Conservation (phyloP, 2,329 filamentous ascomycete species). For the Microsporum ferrugineum region DNA sequence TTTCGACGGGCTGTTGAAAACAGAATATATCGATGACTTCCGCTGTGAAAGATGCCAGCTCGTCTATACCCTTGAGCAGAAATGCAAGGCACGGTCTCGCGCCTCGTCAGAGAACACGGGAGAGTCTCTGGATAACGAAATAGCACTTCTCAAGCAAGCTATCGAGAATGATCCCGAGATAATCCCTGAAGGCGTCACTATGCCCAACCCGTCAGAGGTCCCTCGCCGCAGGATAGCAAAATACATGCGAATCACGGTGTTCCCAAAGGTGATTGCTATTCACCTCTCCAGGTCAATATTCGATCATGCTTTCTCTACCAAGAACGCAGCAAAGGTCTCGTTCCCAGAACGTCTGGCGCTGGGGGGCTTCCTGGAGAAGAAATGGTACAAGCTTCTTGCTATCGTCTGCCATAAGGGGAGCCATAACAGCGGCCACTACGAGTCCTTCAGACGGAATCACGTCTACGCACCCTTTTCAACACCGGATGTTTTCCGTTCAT, state of each 20-base stretch:
- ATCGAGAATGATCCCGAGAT: constrained; percentile 74
- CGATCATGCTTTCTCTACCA: constrained; percentile 66
- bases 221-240: constrained; percentile 77
- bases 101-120: constrained; percentile 44
- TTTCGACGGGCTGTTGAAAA: constrained; percentile 88
- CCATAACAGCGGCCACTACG: constrained; percentile 93
- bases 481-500: constrained; percentile 63
- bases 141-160: constrained; percentile 55
- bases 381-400: constrained; percentile 71
- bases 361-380: constrained; percentile 65
- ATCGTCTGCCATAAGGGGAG: constrained; percentile 91
- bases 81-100: constrained; percentile 49
- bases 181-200: constrained; percentile 55
- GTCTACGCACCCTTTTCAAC: constrained; percentile 71
- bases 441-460: constrained; percentile 83
- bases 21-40: constrained; percentile 93
- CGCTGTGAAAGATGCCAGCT: constrained; percentile 87
- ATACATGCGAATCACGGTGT: constrained; percentile 73
- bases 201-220: constrained; percentile 63
- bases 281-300: constrained; percentile 92
- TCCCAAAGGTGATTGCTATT: constrained; percentile 81
- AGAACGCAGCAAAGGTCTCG: constrained; percentile 86
- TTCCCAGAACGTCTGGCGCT: constrained; percentile 81
- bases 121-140: constrained; percentile 44
- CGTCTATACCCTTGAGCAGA: constrained; percentile 59